A percentile compares a stretch with the other conserved stretches of the same genome.
phyloP scores from a whole-genome alignment of 768 basidiomycete species.

The Roridomyces roridus region DNA sequence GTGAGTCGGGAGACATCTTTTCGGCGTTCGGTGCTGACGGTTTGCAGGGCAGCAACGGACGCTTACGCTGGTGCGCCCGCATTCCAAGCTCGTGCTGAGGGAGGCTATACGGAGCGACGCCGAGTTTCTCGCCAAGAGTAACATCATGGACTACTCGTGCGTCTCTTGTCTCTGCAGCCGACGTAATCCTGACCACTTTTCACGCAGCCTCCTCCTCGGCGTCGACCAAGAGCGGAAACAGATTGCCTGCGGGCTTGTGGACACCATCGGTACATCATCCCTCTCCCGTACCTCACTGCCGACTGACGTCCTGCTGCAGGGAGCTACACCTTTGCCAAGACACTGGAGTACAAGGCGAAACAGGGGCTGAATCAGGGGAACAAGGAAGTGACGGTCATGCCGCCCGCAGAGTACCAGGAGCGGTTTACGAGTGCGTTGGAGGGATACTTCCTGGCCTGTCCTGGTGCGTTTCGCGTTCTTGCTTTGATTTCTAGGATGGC shows the following conservation, averaged over 20 bases:
- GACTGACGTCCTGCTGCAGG: conserved; percentile 43
- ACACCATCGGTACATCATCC: conserved; percentile 73
- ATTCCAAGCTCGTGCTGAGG: conserved; percentile 73
- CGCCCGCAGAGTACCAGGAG: conserved; percentile 80
- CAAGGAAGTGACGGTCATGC: conserved; percentile 81
- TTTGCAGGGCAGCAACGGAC: conserved; percentile 66
- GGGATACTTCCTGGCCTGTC: conserved; percentile 78
- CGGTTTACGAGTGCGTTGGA: conserved; percentile 77
- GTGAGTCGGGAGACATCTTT: conserved; percentile 36
- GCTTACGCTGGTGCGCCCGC: conserved; percentile 68
- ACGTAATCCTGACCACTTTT: background rate
- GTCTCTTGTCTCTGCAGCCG: conserved; percentile 29
- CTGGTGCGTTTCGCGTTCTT: conserved; percentile 50
- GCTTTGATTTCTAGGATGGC: too few relatives aligned
- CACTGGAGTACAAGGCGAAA: conserved; percentile 86
- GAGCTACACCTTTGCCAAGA: conserved; percentile 87
- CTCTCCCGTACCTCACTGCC: background rate
- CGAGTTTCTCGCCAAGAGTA: conserved; percentile 74
- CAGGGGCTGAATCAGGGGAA: conserved; percentile 62
- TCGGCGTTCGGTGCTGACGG: background rate
- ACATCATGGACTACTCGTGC: conserved; percentile 89
- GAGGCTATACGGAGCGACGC: conserved; percentile 75
- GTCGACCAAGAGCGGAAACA: conserved; percentile 70
- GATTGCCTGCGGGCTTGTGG: conserved; percentile 81
- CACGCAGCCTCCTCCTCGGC: conserved; percentile 68